These are phyloP conservation scores for Pestalotiopsis sp. DNA, from an alignment of 2,329 filamentous ascomycete genomes.

Conservation along the genomic window DNA sequence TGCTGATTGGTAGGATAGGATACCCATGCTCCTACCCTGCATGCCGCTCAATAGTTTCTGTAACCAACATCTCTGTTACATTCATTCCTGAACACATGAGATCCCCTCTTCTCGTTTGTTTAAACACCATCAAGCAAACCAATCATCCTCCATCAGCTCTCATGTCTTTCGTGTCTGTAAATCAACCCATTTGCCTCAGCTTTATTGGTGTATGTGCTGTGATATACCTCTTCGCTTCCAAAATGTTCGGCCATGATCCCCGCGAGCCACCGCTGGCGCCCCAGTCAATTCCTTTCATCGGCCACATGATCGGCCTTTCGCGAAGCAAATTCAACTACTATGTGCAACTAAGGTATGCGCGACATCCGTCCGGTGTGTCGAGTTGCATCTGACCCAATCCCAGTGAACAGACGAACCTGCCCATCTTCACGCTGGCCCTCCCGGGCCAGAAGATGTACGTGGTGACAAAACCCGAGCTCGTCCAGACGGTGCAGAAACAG, in stretches of 20 bases:
- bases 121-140: too few species aligned
- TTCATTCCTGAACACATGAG: too few species aligned
- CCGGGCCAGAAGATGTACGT: slow-evolving; percentile 45
- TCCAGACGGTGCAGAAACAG: slow-evolving; percentile 40
- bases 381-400: background rate
- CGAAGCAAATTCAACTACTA: slow-evolving; percentile 34
- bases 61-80: too few species aligned
- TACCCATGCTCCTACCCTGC: too few species aligned
- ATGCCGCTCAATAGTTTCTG: too few species aligned
- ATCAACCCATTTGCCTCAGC: background rate
- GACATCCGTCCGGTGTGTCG: background rate
- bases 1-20: too few species aligned
- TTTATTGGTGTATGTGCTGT: background rate
- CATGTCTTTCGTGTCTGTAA: background rate
- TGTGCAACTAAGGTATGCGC: slow-evolving; percentile 25
- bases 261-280: slow-evolving; percentile 34
- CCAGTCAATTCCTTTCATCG: slow-evolving; percentile 32
- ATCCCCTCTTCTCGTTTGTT: too few species aligned
- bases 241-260: slow-evolving; percentile 25
- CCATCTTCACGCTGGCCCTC: slow-evolving; percentile 43
- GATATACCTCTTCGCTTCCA: background rate
- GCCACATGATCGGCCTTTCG: slow-evolving; percentile 33
- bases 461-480: slow-evolving; percentile 37
- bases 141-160: too few species aligned
- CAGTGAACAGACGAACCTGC: slow-evolving; percentile 21